A percentile compares a stretch with the other conserved stretches of the same genome.
Conservation (phyloP, 2,329 filamentous ascomycete genomes). For the Graphilbum fragrans region DNA sequence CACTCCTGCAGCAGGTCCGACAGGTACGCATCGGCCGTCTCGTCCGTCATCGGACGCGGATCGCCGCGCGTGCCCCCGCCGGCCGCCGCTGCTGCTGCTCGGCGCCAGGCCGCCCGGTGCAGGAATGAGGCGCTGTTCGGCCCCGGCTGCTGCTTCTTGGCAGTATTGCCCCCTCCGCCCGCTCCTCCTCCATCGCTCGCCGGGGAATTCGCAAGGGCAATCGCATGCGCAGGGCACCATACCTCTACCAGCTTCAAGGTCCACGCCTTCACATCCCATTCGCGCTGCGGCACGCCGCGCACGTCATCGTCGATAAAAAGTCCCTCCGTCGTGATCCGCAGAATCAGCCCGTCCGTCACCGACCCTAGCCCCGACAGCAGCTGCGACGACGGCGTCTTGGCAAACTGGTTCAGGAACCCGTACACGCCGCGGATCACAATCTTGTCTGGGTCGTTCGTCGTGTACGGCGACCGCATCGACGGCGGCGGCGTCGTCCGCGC, state of each 20-base stretch:
- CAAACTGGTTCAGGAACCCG: conserved; percentile 79
- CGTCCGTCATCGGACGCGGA: conserved; percentile 41
- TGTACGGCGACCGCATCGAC: conserved; percentile 65
- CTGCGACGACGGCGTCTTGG: conserved; percentile 81
- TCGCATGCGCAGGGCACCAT: conserved; percentile 59
- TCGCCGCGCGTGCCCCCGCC: conserved; percentile 32
- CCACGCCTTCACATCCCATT: conserved; percentile 99
- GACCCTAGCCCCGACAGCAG: conserved; percentile 72
- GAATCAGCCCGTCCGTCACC: conserved; percentile 83
- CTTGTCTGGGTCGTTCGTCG: conserved; percentile 86
- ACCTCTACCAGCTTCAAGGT: conserved; percentile 88
- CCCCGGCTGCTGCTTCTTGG: conserved; percentile 22
- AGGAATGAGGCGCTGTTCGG: conserved; percentile 30
- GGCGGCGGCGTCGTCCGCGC: conserved; percentile 73
- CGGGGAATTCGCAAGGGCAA: conserved; percentile 30
- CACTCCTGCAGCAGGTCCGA: conserved; percentile 51
- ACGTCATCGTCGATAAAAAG: conserved; percentile 97
- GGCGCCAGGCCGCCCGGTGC: conserved; percentile 34
- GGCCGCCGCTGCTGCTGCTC: conserved; percentile 28
- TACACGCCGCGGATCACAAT: conserved; percentile 92
- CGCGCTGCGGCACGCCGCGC: conserved; percentile 78
- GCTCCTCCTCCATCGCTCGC: conserved; percentile 10
- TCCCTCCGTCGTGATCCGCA: conserved; percentile 86
- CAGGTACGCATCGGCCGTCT: conserved; percentile 56
- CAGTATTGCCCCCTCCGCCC: background rate